Conservation (phyloP, 2,329 filamentous ascomycete genomes). For the Microdochium bolleyi region DNA sequence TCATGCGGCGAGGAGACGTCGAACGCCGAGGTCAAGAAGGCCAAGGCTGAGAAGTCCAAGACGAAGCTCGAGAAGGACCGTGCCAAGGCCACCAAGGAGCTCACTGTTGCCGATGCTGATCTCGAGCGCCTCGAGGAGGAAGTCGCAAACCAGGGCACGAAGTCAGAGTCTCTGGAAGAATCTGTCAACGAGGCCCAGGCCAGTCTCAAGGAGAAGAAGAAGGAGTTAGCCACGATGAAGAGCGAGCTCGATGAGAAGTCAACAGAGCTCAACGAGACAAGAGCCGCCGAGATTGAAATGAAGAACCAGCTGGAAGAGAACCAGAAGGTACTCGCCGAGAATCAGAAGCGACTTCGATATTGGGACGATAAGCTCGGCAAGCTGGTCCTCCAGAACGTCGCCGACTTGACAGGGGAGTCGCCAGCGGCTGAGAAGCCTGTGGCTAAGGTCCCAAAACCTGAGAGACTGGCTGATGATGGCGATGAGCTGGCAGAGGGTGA, state of each 20-base stretch:
- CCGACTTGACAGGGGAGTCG: slow-evolving; percentile 47
- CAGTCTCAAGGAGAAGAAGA: slow-evolving; percentile 68
- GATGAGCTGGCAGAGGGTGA: slow-evolving; percentile 14
- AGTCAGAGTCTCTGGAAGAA: slow-evolving; percentile 63
- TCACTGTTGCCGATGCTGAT: slow-evolving; percentile 63
- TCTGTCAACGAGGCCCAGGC: slow-evolving; percentile 78
- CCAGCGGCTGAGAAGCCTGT: slow-evolving; percentile 12
- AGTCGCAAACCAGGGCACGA: slow-evolving; percentile 66
- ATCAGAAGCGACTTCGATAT: slow-evolving; percentile 74
- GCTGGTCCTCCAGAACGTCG: slow-evolving; percentile 73
- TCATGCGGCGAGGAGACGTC: slow-evolving; percentile 76
- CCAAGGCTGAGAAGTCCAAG: slow-evolving; percentile 90
- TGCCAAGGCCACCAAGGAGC: slow-evolving; percentile 70
- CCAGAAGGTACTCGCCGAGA: slow-evolving; percentile 80
- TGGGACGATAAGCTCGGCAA: slow-evolving; percentile 89
- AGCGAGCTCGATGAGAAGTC: slow-evolving; percentile 80
- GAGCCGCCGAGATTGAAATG: slow-evolving; percentile 94
- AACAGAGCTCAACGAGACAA: slow-evolving; percentile 77
- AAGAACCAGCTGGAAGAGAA: slow-evolving; percentile 96
- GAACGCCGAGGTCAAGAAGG: slow-evolving; percentile 76
- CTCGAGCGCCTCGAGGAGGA: slow-evolving; percentile 73
- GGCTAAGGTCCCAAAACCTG: slow-evolving; percentile 14
- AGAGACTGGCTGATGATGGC: slow-evolving; percentile 12
- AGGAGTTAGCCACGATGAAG: slow-evolving; percentile 73
- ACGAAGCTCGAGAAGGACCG: slow-evolving; percentile 79